phyloP scores from a whole-genome alignment of 768 basidiomycete species.

The Psilocybe azurescens region DNA sequence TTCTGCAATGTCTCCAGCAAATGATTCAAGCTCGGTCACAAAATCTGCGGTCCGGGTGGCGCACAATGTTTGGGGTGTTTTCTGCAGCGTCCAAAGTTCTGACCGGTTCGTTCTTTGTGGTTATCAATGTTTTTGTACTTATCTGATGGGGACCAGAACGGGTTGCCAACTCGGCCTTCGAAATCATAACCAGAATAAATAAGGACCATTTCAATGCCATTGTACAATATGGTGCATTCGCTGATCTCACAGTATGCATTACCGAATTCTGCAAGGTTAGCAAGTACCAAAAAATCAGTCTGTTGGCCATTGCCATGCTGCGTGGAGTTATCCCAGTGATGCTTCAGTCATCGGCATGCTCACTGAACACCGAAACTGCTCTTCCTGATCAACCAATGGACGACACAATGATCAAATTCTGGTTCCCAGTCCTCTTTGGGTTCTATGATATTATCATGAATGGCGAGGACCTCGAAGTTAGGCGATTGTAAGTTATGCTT shows the following conservation, averaged over 20 bases:
- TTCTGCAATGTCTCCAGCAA: constrained; percentile 96
- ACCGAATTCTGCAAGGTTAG: constrained; percentile 99
- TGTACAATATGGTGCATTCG: constrained; percentile 92
- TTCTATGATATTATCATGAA: constrained; percentile 99
- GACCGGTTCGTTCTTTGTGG: constrained; percentile 61
- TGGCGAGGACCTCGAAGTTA: constrained; percentile 96
- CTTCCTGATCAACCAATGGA: constrained; percentile 50
- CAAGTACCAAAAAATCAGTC: constrained; percentile 98
- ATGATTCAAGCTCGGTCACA: constrained; percentile 96
- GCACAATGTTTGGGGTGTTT: constrained; percentile 99
- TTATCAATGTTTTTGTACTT: not conserved
- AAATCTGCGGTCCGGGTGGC: constrained; percentile 98
- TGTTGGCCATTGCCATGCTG: constrained; percentile 96
- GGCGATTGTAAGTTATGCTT: constrained; percentile 78
- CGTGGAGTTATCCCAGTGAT: constrained; percentile 92
- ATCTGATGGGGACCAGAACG: constrained; percentile 61
- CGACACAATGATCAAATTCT: constrained; percentile 94
- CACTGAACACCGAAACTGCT: constrained; percentile 32
- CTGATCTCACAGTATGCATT: constrained; percentile 95
- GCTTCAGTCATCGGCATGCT: constrained; percentile 79
- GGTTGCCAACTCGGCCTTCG: constrained; percentile 92
- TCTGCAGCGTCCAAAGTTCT: constrained; percentile 93
- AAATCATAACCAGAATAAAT: constrained; percentile 92
- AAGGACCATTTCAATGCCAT: constrained; percentile 90
- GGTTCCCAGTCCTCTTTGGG: constrained; percentile 97